A percentile compares a stretch with the other conserved stretches of the same genome.
These are phyloP conservation scores for Pezicula radicicola DNA, from an alignment of 2,329 filamentous ascomycete genomes.

Conservation along the genomic window DNA sequence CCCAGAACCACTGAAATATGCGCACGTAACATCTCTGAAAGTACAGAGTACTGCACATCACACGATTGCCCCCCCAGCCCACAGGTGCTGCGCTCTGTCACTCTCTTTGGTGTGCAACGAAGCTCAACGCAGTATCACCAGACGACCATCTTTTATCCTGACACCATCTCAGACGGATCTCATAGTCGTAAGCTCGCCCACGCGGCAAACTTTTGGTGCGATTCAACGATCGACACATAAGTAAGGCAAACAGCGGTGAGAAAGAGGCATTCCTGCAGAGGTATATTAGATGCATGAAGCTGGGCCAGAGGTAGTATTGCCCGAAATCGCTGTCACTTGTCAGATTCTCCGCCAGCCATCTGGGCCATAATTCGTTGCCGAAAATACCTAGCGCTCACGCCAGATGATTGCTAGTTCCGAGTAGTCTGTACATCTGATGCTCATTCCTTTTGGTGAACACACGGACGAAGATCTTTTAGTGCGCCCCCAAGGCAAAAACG, in stretches of 20 bases:
- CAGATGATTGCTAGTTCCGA: background rate
- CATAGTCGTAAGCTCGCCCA: background rate
- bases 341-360: background rate
- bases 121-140: too few species aligned
- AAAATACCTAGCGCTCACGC: background rate
- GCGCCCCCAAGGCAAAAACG: background rate
- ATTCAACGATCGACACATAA: constrained; percentile 17
- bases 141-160: background rate
- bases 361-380: background rate
- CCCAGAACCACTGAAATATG: too few species aligned
- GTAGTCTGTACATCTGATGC: background rate
- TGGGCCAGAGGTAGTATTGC: constrained; percentile 1
- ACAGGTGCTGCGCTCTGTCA: too few species aligned
- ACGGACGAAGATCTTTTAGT: too few species aligned
- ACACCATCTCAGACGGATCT: background rate
- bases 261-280: background rate
- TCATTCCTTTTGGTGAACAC: background rate
- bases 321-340: constrained; percentile 15
- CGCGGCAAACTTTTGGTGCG: background rate
- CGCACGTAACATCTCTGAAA: too few species aligned
- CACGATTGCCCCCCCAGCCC: too few species aligned
- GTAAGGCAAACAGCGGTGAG: constrained; percentile 23
- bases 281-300: constrained; percentile 4
- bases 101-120: too few species aligned
- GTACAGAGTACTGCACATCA: too few species aligned